Evolutionary conservation across 2,329 filamentous ascomycete genomes (phyloP).

Genomic region (Sporothrix protearum): DNA sequence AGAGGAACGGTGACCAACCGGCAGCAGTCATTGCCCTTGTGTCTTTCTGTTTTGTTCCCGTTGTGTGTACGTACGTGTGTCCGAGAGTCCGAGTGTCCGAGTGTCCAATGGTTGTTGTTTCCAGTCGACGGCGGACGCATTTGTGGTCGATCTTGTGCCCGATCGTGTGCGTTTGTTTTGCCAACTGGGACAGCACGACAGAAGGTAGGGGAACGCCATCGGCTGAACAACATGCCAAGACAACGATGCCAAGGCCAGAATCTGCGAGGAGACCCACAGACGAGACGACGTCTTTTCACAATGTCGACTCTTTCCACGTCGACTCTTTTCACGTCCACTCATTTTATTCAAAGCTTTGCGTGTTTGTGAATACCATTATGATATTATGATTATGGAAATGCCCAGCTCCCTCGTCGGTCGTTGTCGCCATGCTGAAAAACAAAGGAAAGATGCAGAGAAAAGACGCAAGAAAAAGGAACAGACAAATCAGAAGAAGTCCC

Average conservation of each 20-base stretch:
- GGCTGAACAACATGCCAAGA: background rate
- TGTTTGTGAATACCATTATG: background rate
- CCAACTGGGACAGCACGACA: background rate
- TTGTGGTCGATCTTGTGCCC: too few species aligned
- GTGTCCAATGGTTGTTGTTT: background rate
- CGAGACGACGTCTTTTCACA: background rate
- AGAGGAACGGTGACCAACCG: background rate
- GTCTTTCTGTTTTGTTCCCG: background rate
- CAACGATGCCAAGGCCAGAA: too few species aligned
- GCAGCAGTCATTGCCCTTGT: background rate
- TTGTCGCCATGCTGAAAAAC: background rate
- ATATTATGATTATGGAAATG: background rate
- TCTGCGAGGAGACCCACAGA: background rate
- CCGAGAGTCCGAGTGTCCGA: too few species aligned
- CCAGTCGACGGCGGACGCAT: background rate
- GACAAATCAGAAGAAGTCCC: background rate
- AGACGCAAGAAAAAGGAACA: background rate
- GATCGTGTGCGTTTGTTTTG: too few species aligned
- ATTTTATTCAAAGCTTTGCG: background rate
- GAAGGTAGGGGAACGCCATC: background rate
- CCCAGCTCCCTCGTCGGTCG: background rate
- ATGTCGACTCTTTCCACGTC: background rate
- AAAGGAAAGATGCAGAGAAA: background rate
- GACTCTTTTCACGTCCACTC: too few species aligned
- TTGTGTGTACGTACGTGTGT: too few species aligned